Evolutionary conservation across 345 rosid species (phyloP), one percentile per base, ranked within the genome.

Genomic region (Gossypioides kirkii): DNA sequence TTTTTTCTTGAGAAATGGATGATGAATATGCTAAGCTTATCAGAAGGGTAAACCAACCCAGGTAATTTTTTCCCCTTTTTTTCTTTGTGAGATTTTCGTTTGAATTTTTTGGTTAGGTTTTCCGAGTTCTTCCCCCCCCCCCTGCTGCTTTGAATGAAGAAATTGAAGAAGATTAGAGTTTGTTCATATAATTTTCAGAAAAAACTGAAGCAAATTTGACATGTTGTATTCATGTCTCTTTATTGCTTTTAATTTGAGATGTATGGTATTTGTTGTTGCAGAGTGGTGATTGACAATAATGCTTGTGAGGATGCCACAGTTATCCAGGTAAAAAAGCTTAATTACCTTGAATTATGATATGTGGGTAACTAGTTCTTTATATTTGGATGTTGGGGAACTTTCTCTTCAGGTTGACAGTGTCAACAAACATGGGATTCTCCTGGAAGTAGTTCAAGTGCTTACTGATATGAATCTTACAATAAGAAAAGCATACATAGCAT

Each of bases 21-120:
- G 98, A 90, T 72, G 94, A 89, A 80, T 92, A 80, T 67, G 91
- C 94, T 32, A 92, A 92, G 89, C 88, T 92, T 76, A 79, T 92
- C 82, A 82, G 96, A 78, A 89, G 98, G 78, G 89, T 92, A 90
- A 90, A 92, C 79, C 94, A 90, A 11, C 96, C 98, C 56, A 86
- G 98, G 94, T 89, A 69, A 20, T 38, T n/a, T 9, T 61, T 2
- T 61, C 42, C 17, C 10, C 17, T 9, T 0, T 38, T 18, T 52
- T 38, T 63, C 70, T 47, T 52, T 46, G 20, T 49, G 20, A 32
- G 12, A 36, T 63, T 54, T 66, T 46, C 8, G 22, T 10, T 68
- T 49, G 55, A 26, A 47, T 38, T 18, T 50, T 6, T 2, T 54
- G 52, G 12, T 46, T 26, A 28, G 4, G 11, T 47, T 52, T 52